Conservation (phyloP, 1,284 basidiomycete genomes). For the Fereydounia khargensis region DNA sequence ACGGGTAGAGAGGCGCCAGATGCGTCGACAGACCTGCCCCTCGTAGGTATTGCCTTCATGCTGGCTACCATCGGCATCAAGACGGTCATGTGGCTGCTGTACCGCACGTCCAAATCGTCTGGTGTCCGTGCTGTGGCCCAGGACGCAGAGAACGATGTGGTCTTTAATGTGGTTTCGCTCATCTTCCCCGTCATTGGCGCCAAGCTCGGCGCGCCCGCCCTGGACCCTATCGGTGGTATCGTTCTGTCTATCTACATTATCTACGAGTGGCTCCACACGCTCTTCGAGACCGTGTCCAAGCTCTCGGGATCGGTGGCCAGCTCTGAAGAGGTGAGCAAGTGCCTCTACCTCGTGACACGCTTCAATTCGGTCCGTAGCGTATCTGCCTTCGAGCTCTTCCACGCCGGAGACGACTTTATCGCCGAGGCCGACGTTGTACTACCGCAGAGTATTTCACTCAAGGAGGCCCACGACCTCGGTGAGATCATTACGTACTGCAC, state of each 20-base stretch:
- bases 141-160: conserved; percentile 63
- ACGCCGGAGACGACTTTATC: conserved; percentile 53
- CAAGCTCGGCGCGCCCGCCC: conserved; percentile 32
- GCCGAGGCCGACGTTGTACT: conserved; percentile 52
- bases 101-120: conserved; percentile 56
- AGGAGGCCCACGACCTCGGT: conserved; percentile 54
- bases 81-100: conserved; percentile 60
- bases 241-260: conserved; percentile 51
- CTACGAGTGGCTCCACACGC: conserved; percentile 49
- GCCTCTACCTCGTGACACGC: conserved; percentile 49
- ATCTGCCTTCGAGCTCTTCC: conserved; percentile 51
- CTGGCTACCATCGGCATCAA: conserved; percentile 63
- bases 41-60: conserved; percentile 59
- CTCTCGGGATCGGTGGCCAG: conserved; percentile 44
- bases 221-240: conserved; percentile 52
- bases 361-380: conserved; percentile 51
- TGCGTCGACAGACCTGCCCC: conserved; percentile 36
- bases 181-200: conserved; percentile 61
- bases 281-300: conserved; percentile 48
- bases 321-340: conserved; percentile 41
- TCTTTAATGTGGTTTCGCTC: conserved; percentile 64
- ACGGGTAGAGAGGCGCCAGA: conserved; percentile 44
- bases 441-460: conserved; percentile 44
- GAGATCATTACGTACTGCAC: conserved; percentile 54
- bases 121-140: conserved; percentile 58